These are phyloP conservation scores for Tetradesmus lagerheimii DNA, from an alignment of 139 green algal species.

Conservation along the genomic window DNA sequence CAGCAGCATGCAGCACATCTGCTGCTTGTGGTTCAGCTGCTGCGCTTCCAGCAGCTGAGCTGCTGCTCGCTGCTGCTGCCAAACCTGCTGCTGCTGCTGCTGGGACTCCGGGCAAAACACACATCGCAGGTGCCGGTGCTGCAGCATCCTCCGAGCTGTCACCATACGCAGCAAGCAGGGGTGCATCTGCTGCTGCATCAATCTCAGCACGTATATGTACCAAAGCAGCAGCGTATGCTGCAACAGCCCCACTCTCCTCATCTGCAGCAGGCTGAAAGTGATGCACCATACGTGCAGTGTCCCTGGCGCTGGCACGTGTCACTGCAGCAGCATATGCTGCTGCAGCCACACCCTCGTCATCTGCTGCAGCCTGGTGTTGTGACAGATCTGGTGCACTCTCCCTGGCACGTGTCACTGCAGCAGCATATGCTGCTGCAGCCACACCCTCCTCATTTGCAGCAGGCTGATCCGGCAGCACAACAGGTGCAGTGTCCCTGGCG, in stretches of 20 bases:
- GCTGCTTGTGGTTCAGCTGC: neutral
- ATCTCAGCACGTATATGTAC: neutral
- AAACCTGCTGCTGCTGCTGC: neutral
- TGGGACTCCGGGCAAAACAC: neutral
- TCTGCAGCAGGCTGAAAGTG: neutral
- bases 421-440: neutral
- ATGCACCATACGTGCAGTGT: neutral
- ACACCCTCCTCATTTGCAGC: neutral
- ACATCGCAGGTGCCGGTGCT: neutral
- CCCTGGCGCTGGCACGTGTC: neutral
- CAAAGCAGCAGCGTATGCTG: neutral
- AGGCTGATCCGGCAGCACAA: too few relatives aligned
- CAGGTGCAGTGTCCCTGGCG: neutral
- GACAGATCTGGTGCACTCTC: too few relatives aligned
- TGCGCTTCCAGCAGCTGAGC: neutral
- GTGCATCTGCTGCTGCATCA: neutral
- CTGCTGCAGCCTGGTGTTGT: neutral
- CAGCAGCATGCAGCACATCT: neutral
- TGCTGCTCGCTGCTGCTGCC: neutral
- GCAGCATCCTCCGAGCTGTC: neutral
- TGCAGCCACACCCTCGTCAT: neutral
- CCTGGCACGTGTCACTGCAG: neutral
- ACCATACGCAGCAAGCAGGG: neutral
- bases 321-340: too few relatives aligned
- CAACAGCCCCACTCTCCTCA: too few relatives aligned